Evolutionary conservation across 306 rosid genomes (phyloP).

Genomic region (Dryas octopetala): DNA sequence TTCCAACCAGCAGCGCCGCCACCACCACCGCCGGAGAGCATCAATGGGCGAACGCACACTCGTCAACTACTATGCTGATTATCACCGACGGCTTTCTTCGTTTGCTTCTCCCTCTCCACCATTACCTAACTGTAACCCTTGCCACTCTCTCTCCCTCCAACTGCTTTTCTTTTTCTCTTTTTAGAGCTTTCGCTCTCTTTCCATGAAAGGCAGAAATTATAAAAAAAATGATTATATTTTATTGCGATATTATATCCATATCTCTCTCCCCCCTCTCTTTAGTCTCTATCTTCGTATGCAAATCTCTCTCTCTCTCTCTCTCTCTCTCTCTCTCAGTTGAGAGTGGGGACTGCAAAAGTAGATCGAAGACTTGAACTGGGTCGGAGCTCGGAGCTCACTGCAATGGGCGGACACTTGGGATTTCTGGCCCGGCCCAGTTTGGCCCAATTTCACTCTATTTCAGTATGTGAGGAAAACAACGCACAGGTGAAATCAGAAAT

Average conservation of each 20-base stretch:
- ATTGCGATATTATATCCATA: not conserved
- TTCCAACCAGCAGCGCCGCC: constrained; percentile 19
- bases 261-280: not conserved
- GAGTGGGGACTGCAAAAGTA: not conserved
- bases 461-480: too few relatives aligned
- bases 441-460: too few relatives aligned
- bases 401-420: not conserved
- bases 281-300: not conserved
- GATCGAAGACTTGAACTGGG: not conserved
- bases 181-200: constrained; percentile 21
- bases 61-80: not conserved
- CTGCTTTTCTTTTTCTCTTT: constrained; percentile 9
- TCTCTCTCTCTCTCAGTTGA: not conserved
- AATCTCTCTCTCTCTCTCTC: not conserved
- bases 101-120: constrained; percentile 3
- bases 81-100: not conserved
- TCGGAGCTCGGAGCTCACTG: too few relatives aligned
- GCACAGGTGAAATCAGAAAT: too few relatives aligned
- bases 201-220: constrained; percentile 17
- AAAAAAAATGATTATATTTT: not conserved
- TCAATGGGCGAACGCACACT: constrained; percentile 13
- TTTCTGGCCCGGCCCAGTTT: too few relatives aligned
- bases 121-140: constrained; percentile 1
- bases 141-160: not conserved
- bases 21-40: constrained; percentile 18